Evolutionary conservation across 306 rosid genomes (phyloP), one percentile per base, ranked within the genome.

Genomic region (Lathyrus aphaca): DNA sequence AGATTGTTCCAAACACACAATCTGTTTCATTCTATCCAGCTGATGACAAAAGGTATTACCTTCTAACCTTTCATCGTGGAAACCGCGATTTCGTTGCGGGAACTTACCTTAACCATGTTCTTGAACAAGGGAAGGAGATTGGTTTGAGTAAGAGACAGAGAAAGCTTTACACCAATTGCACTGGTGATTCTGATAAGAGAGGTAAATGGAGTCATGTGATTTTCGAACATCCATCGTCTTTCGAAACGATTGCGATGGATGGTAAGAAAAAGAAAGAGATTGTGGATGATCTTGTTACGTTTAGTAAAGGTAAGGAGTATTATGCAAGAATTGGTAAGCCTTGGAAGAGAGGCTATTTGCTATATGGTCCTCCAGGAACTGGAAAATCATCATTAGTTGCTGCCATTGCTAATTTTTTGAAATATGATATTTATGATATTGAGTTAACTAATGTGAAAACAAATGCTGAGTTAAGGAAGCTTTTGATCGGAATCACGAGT

Each of bases 361-460:
- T 89, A 4, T 80, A 68, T 72, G 93, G 93, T 2, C 93, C 96
- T 18, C 89, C 89, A 3, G 96, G 96, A 16, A 90, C 91, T 3
- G 93, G 93, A 5, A 90, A 90, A 54, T 90, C 96, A 14, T 82
- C 89, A 4, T 75, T 80, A 81, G 83, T 90, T 32, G 86, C 88
- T 14, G 89, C 96, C 19, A 90, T 87, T 85, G 93, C 91, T 8
- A 87, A 90, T 68, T 68, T 75, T 19, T 48, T 88, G 6, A 45
- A 66, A 30, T 88, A 86, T 58, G 91, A 88, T 61, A 25, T 88
- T 6, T 88, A 83, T 74, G 95, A 88, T 32, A 79, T 86, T 10
- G 89, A 88, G 56, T 8, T 88, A 57, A 88, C 91, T 7, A 71
- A 83, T 4, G 87, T 86, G 56, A 66, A 59, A 38, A 81, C 68